Evolutionary conservation across 2,329 filamentous ascomycete species (phyloP).

Genomic region (Neoascochyta sp.): DNA sequence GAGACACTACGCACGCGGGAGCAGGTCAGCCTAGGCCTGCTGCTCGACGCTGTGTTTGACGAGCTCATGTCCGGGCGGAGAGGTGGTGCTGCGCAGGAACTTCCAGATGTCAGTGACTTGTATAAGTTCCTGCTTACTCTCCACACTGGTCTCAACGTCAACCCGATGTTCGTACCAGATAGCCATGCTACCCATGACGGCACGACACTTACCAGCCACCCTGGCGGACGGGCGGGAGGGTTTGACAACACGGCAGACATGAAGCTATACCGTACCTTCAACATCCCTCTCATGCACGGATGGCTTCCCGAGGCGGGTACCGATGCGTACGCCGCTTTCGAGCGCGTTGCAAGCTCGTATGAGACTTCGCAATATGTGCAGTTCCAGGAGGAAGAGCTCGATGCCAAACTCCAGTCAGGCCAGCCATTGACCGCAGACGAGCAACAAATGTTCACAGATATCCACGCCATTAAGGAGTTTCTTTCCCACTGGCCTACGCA

Average conservation of each 20-base stretch:
- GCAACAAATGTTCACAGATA: constrained; percentile 76
- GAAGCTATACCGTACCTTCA: constrained; percentile 85
- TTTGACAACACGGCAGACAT: constrained; percentile 89
- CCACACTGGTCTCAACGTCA: constrained; percentile 97
- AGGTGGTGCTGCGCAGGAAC: constrained; percentile 57
- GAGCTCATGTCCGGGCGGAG: constrained; percentile 79
- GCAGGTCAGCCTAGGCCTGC: constrained; percentile 77
- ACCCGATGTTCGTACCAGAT: constrained; percentile 75
- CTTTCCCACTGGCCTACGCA: constrained; percentile 79
- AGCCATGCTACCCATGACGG: constrained; percentile 34
- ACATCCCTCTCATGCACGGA: constrained; percentile 83
- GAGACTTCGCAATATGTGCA: constrained; percentile 89
- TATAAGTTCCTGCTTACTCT: constrained; percentile 84
- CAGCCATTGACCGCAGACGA: constrained; percentile 66
- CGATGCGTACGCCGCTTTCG: constrained; percentile 65
- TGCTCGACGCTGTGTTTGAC: constrained; percentile 88
- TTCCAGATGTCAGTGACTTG: constrained; percentile 85
- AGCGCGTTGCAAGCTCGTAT: constrained; percentile 74
- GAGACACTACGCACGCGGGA: constrained; percentile 76
- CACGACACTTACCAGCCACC: constrained; percentile 35
- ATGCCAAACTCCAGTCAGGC: constrained; percentile 65
- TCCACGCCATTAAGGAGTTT: constrained; percentile 79
- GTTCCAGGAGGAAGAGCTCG: constrained; percentile 84
- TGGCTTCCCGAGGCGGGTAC: constrained; percentile 75
- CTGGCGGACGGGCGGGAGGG: constrained; percentile 57